A percentile compares a stretch with the other conserved stretches of the same genome.
phyloP scores from a whole-genome alignment of 768 basidiomycete species.

The Pleurotus eryngii region DNA sequence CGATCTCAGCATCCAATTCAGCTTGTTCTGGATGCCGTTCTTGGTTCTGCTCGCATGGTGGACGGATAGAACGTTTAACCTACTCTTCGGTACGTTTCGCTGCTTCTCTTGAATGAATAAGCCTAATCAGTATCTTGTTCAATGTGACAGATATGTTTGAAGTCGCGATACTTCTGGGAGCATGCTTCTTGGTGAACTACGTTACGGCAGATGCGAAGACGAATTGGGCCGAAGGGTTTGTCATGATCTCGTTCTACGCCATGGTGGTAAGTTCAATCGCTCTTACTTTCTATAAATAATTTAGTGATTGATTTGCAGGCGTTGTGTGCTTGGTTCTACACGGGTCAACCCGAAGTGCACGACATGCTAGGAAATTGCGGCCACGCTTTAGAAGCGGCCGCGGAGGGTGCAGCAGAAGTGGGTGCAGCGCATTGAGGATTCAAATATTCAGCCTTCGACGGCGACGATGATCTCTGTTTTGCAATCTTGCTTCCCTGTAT shows the following conservation, averaged over 20 bases:
- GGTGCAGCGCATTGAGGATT: not conserved
- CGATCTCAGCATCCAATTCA: constrained; percentile 76
- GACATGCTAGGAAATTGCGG: constrained; percentile 37
- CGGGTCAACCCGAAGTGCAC: constrained; percentile 48
- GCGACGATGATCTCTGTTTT: too few relatives aligned
- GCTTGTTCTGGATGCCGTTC: constrained; percentile 77
- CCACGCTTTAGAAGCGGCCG: constrained; percentile 34
- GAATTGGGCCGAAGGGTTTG: constrained; percentile 72
- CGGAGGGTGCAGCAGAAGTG: not conserved
- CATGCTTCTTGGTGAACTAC: constrained; percentile 77
- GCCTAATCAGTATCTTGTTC: not conserved
- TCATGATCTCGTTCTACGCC: constrained; percentile 63
- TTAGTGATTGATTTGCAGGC: constrained; percentile 32
- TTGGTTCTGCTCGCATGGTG: constrained; percentile 70
- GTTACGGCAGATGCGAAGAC: constrained; percentile 78
- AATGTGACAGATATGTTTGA: constrained; percentile 57
- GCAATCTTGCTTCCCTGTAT: too few relatives aligned
- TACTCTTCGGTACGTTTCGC: constrained; percentile 59
- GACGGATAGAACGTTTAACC: constrained; percentile 51
- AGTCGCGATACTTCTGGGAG: constrained; percentile 58
- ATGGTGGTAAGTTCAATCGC: constrained; percentile 18
- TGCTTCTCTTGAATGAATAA: not conserved
- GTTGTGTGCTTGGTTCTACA: constrained; percentile 66
- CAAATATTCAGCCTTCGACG: too few relatives aligned
- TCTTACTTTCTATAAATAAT: not conserved